Percentiles rank a stretch among this genome's conserved stretches.
Conservation (phyloP, 192 early-diverging fungal genomes). For the Coemansia sp. region DNA sequence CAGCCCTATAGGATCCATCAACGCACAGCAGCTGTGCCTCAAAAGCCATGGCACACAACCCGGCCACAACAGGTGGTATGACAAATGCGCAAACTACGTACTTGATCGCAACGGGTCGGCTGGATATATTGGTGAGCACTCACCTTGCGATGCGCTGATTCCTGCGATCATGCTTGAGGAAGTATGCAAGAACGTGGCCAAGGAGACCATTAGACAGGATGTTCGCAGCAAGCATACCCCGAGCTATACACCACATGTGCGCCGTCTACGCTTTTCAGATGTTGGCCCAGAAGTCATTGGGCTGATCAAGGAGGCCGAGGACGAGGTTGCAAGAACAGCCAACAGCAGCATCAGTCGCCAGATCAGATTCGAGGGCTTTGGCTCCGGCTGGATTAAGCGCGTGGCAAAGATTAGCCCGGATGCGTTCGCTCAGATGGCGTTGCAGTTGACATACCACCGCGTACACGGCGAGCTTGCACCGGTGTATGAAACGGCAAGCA, state of each 20-base stretch:
- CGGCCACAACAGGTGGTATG: conserved; percentile 89
- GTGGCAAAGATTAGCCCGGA: conserved; percentile 68
- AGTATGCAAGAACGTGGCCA: conserved; percentile 33
- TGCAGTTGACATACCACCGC: conserved; percentile 84
- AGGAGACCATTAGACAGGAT: conserved; percentile 29
- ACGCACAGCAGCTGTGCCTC: conserved; percentile 23
- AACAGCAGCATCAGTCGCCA: conserved; percentile 64
- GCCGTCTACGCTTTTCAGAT: conserved; percentile 24
- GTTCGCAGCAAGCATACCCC: conserved; percentile 30
- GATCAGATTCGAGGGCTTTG: conserved; percentile 70
- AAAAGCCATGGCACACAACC: conserved; percentile 36
- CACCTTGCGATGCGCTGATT: conserved; percentile 81
- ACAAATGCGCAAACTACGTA: conserved; percentile 71
- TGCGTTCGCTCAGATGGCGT: conserved; percentile 81
- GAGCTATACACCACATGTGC: conserved; percentile 60
- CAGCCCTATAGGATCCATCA: conserved; percentile 34
- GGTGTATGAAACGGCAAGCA: conserved; percentile 85
- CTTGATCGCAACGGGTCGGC: conserved; percentile 75
- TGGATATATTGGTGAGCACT: conserved; percentile 71
- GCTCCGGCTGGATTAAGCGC: conserved; percentile 75
- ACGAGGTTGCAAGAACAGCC: conserved; percentile 54
- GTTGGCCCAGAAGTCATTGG: conserved; percentile 28
- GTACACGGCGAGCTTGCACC: conserved; percentile 62
- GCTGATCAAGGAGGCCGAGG: conserved; percentile 57
- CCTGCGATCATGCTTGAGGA: conserved; percentile 63